Conservation (phyloP, 306 rosid genomes). For the Prinsepia uniflora region DNA sequence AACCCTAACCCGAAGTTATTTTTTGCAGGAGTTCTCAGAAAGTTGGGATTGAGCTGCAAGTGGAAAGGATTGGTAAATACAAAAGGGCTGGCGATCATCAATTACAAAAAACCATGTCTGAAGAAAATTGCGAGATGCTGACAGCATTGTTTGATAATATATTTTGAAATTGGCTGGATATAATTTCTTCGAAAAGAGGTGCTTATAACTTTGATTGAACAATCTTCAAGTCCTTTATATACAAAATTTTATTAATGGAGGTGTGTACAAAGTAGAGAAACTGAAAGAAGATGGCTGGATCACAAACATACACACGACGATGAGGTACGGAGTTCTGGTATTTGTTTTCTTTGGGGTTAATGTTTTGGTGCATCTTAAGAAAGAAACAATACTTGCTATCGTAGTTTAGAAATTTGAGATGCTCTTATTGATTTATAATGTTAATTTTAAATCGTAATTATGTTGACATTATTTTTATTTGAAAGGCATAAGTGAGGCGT, state of each 20-base stretch:
- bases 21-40: conserved; percentile 71
- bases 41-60: conserved; percentile 83
- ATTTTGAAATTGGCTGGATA: conserved; percentile 80
- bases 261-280: conserved; percentile 72
- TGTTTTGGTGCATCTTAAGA: conserved; percentile 5
- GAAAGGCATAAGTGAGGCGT: neutral
- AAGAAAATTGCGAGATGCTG: conserved; percentile 82
- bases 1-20: no score
- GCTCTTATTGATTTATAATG: conserved; percentile 6
- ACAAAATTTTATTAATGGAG: conserved; percentile 73
- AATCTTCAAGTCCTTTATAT: conserved; percentile 33
- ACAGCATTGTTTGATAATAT: conserved; percentile 81
- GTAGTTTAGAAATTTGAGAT: conserved; percentile 9
- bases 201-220: conserved; percentile 32
- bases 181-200: conserved; percentile 74
- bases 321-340: conserved; percentile 53
- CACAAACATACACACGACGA: conserved; percentile 74
- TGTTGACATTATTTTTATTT: conserved; percentile 16
- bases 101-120: conserved; percentile 68
- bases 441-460: conserved; percentile 1
- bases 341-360: conserved; percentile 15
- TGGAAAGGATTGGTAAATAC: conserved; percentile 87
- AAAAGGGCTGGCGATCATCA: conserved; percentile 95
- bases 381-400: conserved; percentile 9
- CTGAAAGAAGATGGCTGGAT: conserved; percentile 88